These are phyloP conservation scores for Astrothelium macrocarpum DNA, from an alignment of 495 filamentous ascomycete species.

Conservation along the genomic window DNA sequence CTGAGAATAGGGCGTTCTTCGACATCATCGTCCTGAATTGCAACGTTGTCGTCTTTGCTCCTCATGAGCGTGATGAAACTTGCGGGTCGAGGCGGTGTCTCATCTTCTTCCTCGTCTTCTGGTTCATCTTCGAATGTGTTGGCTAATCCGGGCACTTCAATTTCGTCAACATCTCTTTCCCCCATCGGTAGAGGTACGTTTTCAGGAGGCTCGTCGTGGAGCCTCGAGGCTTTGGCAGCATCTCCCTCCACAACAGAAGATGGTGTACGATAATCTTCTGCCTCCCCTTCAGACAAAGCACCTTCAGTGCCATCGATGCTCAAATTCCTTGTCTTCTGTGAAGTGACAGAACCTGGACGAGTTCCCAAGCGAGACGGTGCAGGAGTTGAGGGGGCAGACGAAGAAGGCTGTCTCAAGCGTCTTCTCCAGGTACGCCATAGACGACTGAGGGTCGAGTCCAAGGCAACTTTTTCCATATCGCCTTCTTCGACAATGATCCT, in stretches of 20 bases:
- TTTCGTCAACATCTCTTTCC: slow-evolving; percentile 64
- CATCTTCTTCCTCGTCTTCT: slow-evolving; percentile 26
- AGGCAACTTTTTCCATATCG: slow-evolving; percentile 87
- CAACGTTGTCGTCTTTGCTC: slow-evolving; percentile 2
- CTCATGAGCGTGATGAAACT: slow-evolving; percentile 3
- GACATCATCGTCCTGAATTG: background rate
- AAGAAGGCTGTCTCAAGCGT: slow-evolving; percentile 14
- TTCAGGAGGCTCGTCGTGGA: background rate
- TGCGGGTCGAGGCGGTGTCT: background rate
- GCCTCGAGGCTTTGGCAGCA: background rate
- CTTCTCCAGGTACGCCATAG: slow-evolving; percentile 96
- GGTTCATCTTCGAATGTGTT: slow-evolving; percentile 43
- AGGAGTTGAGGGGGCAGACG: background rate
- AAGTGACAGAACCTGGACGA: background rate
- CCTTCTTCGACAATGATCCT: slow-evolving; percentile 69
- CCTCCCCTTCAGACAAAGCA: background rate
- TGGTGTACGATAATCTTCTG: background rate
- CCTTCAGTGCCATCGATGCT: background rate
- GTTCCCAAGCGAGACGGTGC: background rate
- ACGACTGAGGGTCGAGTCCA: slow-evolving; percentile 76
- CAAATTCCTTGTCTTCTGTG: background rate
- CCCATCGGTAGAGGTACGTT: slow-evolving; percentile 54
- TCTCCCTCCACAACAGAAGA: background rate
- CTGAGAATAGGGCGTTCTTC: background rate
- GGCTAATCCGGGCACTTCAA: slow-evolving; percentile 57